Evolutionary conservation across 2,329 filamentous ascomycete species (phyloP).

Genomic region (Simplicillium sp.): DNA sequence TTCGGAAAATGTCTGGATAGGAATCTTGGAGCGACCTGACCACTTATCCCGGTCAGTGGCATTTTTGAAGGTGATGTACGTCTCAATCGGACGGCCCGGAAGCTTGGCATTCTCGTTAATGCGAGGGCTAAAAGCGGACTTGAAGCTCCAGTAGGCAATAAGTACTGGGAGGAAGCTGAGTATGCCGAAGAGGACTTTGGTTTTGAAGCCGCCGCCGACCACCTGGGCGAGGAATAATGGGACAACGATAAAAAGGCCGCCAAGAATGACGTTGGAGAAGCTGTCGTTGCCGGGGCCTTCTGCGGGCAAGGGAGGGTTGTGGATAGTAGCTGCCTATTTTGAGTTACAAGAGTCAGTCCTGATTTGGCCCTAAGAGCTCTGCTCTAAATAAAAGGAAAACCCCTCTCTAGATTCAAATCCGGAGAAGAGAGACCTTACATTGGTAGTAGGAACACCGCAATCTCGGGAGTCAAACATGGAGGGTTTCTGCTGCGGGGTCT

Average conservation of each 20-base stretch:
- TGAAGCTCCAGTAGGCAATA: conserved; percentile 69
- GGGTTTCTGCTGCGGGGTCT: no score
- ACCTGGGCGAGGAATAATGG: conserved; percentile 80
- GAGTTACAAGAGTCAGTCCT: no score
- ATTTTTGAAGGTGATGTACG: conserved; percentile 79
- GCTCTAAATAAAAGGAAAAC: no score
- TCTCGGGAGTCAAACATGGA: no score
- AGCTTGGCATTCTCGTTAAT: conserved; percentile 87
- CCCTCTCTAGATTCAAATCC: no score
- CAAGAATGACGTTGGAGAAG: conserved; percentile 61
- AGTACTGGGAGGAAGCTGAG: conserved; percentile 74
- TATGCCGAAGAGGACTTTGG: conserved; percentile 77
- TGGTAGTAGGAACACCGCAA: no score
- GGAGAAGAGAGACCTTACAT: no score
- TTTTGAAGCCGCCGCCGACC: conserved; percentile 78
- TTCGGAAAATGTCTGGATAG: conserved; percentile 90
- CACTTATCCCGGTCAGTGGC: conserved; percentile 53
- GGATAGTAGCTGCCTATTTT: no score
- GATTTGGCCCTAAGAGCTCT: no score
- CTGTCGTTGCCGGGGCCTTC: conserved; percentile 73
- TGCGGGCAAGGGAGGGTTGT: no score
- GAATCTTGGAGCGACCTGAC: conserved; percentile 66
- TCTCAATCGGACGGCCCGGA: conserved; percentile 78
- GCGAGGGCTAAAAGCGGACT: conserved; percentile 75
- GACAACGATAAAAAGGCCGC: no score